Evolutionary conservation across 495 filamentous ascomycete genomes (phyloP).

Genomic region (Geopyxis carbonaria): DNA sequence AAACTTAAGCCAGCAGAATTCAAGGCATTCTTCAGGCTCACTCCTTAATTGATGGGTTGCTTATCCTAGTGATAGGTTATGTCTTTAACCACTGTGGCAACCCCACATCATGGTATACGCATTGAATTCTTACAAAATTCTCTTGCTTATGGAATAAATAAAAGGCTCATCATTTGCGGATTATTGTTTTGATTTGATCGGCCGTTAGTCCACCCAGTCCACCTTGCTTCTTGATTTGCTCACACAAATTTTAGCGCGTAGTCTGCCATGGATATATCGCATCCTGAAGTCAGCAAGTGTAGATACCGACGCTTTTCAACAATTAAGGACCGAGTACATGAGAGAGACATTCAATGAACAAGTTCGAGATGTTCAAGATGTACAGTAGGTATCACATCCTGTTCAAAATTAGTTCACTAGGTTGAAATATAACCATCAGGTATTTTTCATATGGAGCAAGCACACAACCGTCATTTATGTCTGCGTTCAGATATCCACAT

Average conservation of each 20-base stretch:
- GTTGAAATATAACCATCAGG: slow-evolving; percentile 21
- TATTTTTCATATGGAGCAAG: slow-evolving; percentile 88
- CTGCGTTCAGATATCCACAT: slow-evolving; percentile 58
- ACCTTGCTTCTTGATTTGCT: neutral
- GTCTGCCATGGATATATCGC: slow-evolving; percentile 52
- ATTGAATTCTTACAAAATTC: slow-evolving; percentile 3
- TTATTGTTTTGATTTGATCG: slow-evolving; percentile 58
- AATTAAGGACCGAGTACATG: slow-evolving; percentile 76
- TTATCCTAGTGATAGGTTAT: slow-evolving; percentile 31
- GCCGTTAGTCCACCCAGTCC: slow-evolving; percentile 26
- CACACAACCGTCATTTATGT: slow-evolving; percentile 47
- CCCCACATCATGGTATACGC: slow-evolving; percentile 57
- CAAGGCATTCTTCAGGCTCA: slow-evolving; percentile 27
- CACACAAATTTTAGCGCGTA: slow-evolving; percentile 21
- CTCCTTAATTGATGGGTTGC: neutral
- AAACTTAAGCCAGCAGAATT: slow-evolving; percentile 52
- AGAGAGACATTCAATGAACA: slow-evolving; percentile 59
- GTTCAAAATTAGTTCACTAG: neutral
- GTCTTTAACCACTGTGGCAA: slow-evolving; percentile 75
- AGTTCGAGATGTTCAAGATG: slow-evolving; percentile 53
- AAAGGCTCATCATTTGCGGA: slow-evolving; percentile 71
- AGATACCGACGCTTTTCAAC: slow-evolving; percentile 66
- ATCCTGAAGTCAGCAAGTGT: slow-evolving; percentile 48
- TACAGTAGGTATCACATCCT: slow-evolving; percentile 32
- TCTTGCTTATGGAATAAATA: neutral